A percentile compares a stretch with the other conserved stretches of the same genome.
phyloP scores from a whole-genome alignment of 2,329 filamentous ascomycete genomes.

The Diplodia scrobiculata region DNA sequence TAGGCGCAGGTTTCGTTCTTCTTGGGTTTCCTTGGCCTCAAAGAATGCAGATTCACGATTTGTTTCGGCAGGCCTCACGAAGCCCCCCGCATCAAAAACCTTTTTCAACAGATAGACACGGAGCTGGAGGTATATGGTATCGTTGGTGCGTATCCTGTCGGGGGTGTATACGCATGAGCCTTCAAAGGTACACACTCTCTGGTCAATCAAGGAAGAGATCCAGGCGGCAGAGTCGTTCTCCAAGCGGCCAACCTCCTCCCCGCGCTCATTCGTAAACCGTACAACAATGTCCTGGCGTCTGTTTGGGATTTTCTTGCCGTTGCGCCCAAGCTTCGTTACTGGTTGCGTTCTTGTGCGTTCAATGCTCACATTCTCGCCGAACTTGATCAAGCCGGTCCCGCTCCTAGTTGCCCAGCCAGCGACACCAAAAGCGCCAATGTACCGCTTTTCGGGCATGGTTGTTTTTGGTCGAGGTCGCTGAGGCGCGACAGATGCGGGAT shows the following conservation, averaged over 20 bases:
- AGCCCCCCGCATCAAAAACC: conserved; percentile 68
- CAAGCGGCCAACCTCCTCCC: conserved; percentile 82
- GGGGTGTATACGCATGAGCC: conserved; percentile 87
- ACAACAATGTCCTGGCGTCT: conserved; percentile 80
- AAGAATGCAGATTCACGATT: conserved; percentile 76
- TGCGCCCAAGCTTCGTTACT: conserved; percentile 47
- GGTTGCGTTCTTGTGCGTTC: conserved; percentile 78
- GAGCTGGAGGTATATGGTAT: conserved; percentile 90
- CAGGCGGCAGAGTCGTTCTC: conserved; percentile 85
- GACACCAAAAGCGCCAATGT: conserved; percentile 88
- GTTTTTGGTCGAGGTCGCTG: conserved; percentile 30
- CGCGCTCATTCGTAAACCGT: conserved; percentile 77
- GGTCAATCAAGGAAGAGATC: conserved; percentile 90
- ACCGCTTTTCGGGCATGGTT: conserved; percentile 63
- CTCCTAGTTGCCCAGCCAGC: conserved; percentile 90
- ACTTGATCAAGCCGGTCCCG: conserved; percentile 71
- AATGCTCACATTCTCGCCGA: conserved; percentile 81
- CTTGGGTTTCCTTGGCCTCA: conserved; percentile 79
- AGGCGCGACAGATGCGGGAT: not conserved
- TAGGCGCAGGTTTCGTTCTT: conserved; percentile 80
- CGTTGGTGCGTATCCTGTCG: conserved; percentile 81
- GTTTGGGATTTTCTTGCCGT: conserved; percentile 52
- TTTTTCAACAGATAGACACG: conserved; percentile 72
- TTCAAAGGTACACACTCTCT: conserved; percentile 83
- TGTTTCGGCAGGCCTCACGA: conserved; percentile 64